phyloP scores from a whole-genome alignment of 2,329 filamentous ascomycete genomes.

The Fusarium pilosicola region DNA sequence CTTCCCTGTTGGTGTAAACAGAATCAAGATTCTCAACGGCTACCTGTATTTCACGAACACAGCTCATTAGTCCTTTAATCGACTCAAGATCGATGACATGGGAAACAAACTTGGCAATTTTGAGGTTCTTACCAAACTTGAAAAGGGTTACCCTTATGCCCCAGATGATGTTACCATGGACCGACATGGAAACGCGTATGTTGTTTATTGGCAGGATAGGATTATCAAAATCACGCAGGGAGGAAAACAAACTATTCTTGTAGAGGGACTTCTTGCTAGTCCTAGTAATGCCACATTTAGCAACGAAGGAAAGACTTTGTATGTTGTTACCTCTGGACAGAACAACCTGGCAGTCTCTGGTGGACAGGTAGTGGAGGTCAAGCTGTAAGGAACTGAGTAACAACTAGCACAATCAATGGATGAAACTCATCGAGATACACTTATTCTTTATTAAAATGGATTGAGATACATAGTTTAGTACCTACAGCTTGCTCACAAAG shows the following conservation, averaged over 20 bases:
- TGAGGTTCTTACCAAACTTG: background rate
- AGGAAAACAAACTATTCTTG: background rate
- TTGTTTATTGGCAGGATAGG: background rate
- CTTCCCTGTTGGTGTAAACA: background rate
- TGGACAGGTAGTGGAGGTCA: conserved; percentile 5
- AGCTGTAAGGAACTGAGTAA: background rate
- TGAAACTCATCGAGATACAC: background rate
- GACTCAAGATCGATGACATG: background rate
- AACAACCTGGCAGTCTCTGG: background rate
- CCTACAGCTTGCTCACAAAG: conserved; percentile 29
- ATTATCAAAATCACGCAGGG: background rate
- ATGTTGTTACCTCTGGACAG: background rate
- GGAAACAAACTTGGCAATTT: background rate
- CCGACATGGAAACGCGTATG: background rate
- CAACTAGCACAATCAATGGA: background rate
- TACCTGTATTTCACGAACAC: conserved; percentile 13
- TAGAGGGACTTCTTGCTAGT: background rate
- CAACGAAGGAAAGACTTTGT: background rate
- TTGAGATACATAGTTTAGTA: background rate
- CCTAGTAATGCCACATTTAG: background rate
- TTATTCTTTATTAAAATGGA: background rate
- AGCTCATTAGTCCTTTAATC: background rate
- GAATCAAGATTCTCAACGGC: background rate
- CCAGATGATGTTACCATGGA: conserved; percentile 1
- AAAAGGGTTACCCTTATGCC: fast-evolving